Evolutionary conservation across 768 basidiomycete species (phyloP).

Genomic region (Lanmaoa rubissima): DNA sequence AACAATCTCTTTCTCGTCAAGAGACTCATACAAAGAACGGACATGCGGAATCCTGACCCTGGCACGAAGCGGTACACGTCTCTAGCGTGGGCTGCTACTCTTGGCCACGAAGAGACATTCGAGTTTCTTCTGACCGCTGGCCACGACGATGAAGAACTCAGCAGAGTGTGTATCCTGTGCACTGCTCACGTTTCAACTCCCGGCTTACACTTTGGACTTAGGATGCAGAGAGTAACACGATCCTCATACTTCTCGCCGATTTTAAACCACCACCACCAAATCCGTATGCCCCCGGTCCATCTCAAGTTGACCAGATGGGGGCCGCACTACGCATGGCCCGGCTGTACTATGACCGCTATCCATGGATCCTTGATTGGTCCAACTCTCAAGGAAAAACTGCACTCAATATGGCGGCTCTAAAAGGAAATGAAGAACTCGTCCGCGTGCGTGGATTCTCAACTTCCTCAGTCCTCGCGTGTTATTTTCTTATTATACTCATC

Average conservation of each 20-base stretch:
- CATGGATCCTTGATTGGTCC: slow-evolving; percentile 89
- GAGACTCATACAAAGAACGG: slow-evolving; percentile 79
- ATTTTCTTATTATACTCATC: slow-evolving; percentile 16
- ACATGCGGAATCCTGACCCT: slow-evolving; percentile 89
- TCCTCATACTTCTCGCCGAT: slow-evolving; percentile 91
- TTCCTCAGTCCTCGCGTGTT: slow-evolving; percentile 4
- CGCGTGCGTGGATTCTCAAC: slow-evolving; percentile 50
- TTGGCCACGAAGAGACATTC: slow-evolving; percentile 90
- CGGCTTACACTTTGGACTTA: slow-evolving; percentile 33
- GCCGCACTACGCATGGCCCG: slow-evolving; percentile 85
- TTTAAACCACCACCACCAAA: slow-evolving; percentile 53
- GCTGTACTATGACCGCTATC: slow-evolving; percentile 82
- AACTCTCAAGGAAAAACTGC: slow-evolving; percentile 89
- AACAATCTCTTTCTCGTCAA: slow-evolving; percentile 93
- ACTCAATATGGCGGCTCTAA: slow-evolving; percentile 81
- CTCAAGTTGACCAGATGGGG: slow-evolving; percentile 61
- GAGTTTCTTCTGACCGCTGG: slow-evolving; percentile 83
- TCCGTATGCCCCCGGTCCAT: slow-evolving; percentile 45
- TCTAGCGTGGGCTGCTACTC: slow-evolving; percentile 86
- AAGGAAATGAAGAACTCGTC: slow-evolving; percentile 88
- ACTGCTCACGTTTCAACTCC: slow-evolving; percentile 3
- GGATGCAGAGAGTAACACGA: slow-evolving; percentile 93
- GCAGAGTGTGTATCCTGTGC: slow-evolving; percentile 57
- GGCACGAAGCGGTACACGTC: slow-evolving; percentile 76
- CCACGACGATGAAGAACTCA: slow-evolving; percentile 92